phyloP scores from a whole-genome alignment of 1,284 basidiomycete genomes.

The Irpex sp. region DNA sequence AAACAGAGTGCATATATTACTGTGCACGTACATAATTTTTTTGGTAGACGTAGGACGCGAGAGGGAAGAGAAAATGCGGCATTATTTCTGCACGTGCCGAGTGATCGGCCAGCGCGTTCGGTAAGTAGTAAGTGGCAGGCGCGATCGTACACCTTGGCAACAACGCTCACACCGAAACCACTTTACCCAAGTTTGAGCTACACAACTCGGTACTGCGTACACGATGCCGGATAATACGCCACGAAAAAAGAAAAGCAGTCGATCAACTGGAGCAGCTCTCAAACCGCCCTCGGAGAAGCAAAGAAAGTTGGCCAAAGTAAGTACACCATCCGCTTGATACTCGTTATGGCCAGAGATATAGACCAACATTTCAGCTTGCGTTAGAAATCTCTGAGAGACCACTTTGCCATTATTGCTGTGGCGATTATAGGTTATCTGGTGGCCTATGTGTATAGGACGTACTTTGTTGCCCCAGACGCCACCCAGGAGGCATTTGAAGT shows the following conservation, averaged over 20 bases:
- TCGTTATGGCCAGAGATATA: not conserved
- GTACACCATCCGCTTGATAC: not conserved
- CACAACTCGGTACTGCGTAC: too few species aligned
- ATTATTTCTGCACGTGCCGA: too few species aligned
- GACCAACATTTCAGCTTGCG: not conserved
- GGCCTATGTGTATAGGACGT: slow-evolving; percentile 6
- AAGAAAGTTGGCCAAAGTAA: not conserved
- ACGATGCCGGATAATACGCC: not conserved
- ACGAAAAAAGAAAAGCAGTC: not conserved
- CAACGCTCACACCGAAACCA: too few species aligned
- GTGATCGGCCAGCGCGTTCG: too few species aligned
- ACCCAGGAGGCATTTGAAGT: slow-evolving; percentile 24
- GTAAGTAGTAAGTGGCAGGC: too few species aligned
- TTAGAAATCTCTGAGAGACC: not conserved
- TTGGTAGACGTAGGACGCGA: too few species aligned
- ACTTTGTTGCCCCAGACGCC: not conserved
- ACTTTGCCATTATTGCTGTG: not conserved
- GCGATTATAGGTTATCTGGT: not conserved
- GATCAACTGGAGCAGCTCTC: not conserved
- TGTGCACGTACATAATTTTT: too few species aligned
- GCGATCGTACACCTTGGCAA: too few species aligned
- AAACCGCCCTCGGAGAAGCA: not conserved
- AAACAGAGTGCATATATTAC: not conserved
- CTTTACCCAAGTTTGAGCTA: too few species aligned
- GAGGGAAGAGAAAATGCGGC: too few species aligned